Percentiles rank a stretch among this genome's conserved stretches.
Evolutionary conservation across 1,139 yeast genomes (phyloP).

Genomic region (Blastobotrys buckinghamii): DNA sequence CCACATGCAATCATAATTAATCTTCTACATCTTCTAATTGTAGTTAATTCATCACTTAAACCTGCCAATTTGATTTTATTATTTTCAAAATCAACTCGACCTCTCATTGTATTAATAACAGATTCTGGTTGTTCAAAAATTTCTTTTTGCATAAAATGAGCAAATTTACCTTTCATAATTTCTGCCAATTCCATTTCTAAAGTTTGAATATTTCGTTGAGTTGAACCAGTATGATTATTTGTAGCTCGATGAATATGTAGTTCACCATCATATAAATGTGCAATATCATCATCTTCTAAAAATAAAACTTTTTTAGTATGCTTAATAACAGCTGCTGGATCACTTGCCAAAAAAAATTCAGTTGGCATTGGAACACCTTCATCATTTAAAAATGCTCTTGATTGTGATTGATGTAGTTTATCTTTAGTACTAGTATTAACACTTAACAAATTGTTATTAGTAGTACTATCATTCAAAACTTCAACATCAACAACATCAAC

Average conservation of each 20-base stretch:
- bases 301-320: conserved; percentile 96
- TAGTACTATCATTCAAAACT: conserved; percentile 57
- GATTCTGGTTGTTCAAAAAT: conserved; percentile 98
- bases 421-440: conserved; percentile 30
- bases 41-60: conserved; percentile 72
- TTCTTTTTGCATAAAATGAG: conserved; percentile 98
- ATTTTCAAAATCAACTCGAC: conserved; percentile 90
- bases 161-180: conserved; percentile 96
- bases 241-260: conserved; percentile 96
- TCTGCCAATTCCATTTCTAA: conserved; percentile 95
- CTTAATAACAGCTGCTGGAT: conserved; percentile 95
- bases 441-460: conserved; percentile 14
- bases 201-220: conserved; percentile 93
- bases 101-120: conserved; percentile 97
- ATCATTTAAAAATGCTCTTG: conserved; percentile 86
- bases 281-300: conserved; percentile 97
- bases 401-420: conserved; percentile 76
- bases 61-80: conserved; percentile 83
- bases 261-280: conserved; percentile 97
- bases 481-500: conserved; percentile 98
- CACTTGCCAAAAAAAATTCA: conserved; percentile 94
- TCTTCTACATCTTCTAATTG: conserved; percentile 92
- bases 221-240: conserved; percentile 83
- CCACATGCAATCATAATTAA: conserved; percentile 99
- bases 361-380: conserved; percentile 92